Conservation (phyloP, 1,284 basidiomycete species). For the Irpex lacteus region DNA sequence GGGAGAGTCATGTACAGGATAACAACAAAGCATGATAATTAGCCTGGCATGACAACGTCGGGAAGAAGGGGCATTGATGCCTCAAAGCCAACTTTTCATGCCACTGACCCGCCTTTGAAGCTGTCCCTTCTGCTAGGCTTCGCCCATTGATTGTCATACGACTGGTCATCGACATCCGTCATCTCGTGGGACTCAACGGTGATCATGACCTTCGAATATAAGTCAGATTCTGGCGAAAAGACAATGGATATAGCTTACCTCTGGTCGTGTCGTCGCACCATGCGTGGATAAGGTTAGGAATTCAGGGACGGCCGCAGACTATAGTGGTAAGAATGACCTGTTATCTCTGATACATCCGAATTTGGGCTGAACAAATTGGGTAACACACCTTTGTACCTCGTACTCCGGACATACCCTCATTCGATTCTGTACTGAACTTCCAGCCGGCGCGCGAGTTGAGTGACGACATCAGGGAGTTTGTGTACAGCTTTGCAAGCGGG, state of each 20-base stretch:
- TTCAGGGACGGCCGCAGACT: slow-evolving; percentile 9
- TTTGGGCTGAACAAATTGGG: not conserved
- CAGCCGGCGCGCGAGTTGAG: slow-evolving; percentile 27
- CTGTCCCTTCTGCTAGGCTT: not conserved
- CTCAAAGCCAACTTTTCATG: not conserved
- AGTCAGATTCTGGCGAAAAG: not conserved
- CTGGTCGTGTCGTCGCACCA: not conserved
- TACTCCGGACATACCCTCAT: not conserved
- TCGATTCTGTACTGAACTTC: slow-evolving; percentile 6
- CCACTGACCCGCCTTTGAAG: not conserved
- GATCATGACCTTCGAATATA: slow-evolving; percentile 4
- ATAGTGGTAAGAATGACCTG: not conserved
- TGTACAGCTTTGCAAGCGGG: slow-evolving; percentile 34
- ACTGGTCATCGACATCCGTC: slow-evolving; percentile 7
- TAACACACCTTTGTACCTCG: not conserved
- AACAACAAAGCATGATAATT: not conserved
- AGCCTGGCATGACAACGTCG: not conserved
- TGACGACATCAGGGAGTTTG: slow-evolving; percentile 32
- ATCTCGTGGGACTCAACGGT: slow-evolving; percentile 13
- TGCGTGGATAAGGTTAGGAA: slow-evolving; percentile 7
- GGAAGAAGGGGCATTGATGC: not conserved
- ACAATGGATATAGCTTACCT: slow-evolving; percentile 1
- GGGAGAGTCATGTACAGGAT: not conserved
- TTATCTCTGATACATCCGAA: not conserved
- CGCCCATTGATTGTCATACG: not conserved